These are phyloP conservation scores for Pichia sp. DNA, from an alignment of 1,139 yeast species.

Conservation along the genomic window DNA sequence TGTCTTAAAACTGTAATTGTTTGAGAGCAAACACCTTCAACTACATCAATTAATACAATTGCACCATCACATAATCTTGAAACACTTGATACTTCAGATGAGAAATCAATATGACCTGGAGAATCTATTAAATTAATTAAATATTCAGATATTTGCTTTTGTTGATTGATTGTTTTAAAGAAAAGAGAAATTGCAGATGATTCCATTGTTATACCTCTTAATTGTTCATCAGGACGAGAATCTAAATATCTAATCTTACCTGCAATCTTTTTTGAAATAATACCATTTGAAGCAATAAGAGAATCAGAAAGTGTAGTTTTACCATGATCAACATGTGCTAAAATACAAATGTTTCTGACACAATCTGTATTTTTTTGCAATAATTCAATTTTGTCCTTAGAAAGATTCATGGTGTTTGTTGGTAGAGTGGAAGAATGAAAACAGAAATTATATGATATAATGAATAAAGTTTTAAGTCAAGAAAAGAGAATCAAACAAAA, in stretches of 20 bases:
- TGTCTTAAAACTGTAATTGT: conserved; percentile 92
- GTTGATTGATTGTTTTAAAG: conserved; percentile 53
- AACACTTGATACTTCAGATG: conserved; percentile 93
- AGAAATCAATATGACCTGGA: conserved; percentile 97
- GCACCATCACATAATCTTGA: conserved; percentile 97
- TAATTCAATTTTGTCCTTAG: conserved; percentile 56
- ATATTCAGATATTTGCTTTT: conserved; percentile 59
- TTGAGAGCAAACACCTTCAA: conserved; percentile 97
- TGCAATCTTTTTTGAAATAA: conserved; percentile 89
- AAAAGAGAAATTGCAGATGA: conserved; percentile 86
- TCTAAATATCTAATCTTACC: conserved; percentile 92
- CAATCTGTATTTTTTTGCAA: conserved; percentile 64
- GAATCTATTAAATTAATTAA: conserved; percentile 90
- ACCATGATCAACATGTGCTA: conserved; percentile 99
- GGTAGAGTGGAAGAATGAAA: no score
- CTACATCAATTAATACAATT: conserved; percentile 88
- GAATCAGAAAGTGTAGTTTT: conserved; percentile 94
- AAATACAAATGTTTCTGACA: conserved; percentile 84
- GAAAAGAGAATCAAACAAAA: no score
- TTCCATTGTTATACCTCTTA: conserved; percentile 97
- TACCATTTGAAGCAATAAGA: conserved; percentile 88
- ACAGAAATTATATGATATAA: no score
- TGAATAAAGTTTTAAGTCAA: no score
- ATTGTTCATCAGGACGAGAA: conserved; percentile 91
- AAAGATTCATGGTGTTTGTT: conserved; percentile 37